Base-by-base conservation (phyloP, 2,329 filamentous ascomycete species). In the Calycina herbarum region DNA sequence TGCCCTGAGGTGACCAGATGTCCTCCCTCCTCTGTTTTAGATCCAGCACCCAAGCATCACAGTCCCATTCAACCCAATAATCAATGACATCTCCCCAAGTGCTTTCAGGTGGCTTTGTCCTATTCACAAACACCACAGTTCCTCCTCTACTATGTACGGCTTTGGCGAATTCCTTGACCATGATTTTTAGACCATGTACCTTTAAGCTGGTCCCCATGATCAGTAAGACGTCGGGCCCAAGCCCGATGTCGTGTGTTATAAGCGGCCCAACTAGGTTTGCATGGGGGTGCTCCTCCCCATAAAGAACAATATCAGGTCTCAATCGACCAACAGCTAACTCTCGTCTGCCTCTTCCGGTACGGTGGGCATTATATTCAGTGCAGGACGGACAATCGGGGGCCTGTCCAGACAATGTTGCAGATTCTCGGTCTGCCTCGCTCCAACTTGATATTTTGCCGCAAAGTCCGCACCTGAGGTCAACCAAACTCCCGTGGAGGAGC, bases 21-120 rank as follows among this genome's bases (percentile, higher is more conserved):
- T 77, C 75, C 27, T 59, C 65, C 61, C 72, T 67, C 48, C 75
- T 70, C 33, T 70, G 62, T 57, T 73, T 75, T 59, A 92, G 74
- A 72, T 91, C 87, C 10, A 82, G 76, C 0, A 92, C 88, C 89
- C 89, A 92, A 3, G 85, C 85, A 70, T 92, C 89, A 66, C 89
- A 92, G 72, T 92, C 89, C 88, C 88, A 91, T 68, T 89, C 83
- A 0, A 92, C 83, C 85, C 89, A 91, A 68, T 88, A 90, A 76
- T 92, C 89, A 62, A 92, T 89, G 0, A 91, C 79, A 63, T 91
- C 89, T 0, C 88, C 86, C 89, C 89, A 92, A 0, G 83, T 84
- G 73, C 89, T 92, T 73, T 91, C 88, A 0, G 89, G 82, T 0
- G 89, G 89, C 71, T 89, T 89, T 1, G 89, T 91, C 27, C 88